Evolutionary conservation across 1,139 yeast species (phyloP).

Genomic region (Scheffersomyces segobiensis): DNA sequence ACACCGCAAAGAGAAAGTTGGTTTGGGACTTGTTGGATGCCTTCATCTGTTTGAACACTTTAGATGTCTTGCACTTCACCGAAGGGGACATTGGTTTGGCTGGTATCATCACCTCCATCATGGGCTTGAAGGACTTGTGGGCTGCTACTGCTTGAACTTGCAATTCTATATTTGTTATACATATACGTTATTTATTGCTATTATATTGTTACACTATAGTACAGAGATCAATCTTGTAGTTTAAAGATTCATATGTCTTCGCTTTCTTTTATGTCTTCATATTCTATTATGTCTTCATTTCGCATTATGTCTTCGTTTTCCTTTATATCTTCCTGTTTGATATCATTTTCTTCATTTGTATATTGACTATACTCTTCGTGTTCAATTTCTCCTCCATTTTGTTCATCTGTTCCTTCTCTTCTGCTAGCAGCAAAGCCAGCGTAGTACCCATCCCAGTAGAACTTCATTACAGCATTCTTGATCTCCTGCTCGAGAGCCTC

Average conservation of each 20-base stretch:
- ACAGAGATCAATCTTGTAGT: background rate
- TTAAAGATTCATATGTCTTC: background rate
- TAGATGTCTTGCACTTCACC: constrained; percentile 59
- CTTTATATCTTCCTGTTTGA: background rate
- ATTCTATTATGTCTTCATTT: background rate
- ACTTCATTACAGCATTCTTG: constrained; percentile 26
- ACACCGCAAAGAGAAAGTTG: constrained; percentile 59
- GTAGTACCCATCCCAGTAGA: constrained; percentile 38
- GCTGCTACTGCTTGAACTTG: constrained; percentile 19
- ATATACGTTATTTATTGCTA: background rate
- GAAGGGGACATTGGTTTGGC: constrained; percentile 87
- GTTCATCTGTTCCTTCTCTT: background rate
- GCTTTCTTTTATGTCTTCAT: background rate
- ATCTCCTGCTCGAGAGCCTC: constrained; percentile 22
- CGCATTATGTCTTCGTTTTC: too few species aligned
- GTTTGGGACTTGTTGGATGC: constrained; percentile 80
- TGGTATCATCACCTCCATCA: constrained; percentile 76
- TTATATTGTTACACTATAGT: background rate
- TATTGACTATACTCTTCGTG: background rate
- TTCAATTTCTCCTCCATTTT: background rate
- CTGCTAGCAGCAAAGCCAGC: constrained; percentile 13
- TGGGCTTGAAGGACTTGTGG: constrained; percentile 82
- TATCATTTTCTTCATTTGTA: background rate
- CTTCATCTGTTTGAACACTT: constrained; percentile 72
- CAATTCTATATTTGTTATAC: background rate